Conservation (phyloP, 139 green algal species). For the Bryopsis sp. region DNA sequence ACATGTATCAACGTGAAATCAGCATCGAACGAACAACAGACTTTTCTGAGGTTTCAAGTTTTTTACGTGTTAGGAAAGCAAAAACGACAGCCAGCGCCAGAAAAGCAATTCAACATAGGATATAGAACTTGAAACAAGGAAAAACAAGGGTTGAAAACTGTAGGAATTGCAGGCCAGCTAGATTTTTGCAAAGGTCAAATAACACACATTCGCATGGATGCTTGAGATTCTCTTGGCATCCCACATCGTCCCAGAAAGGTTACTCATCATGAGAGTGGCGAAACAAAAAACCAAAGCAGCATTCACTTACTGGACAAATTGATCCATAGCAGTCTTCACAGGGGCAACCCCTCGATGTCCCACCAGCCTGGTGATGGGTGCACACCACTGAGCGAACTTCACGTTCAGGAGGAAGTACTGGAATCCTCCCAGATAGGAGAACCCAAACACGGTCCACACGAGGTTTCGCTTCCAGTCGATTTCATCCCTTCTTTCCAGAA, state of each 20-base stretch:
- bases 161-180: not conserved
- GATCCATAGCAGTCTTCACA: conserved; percentile 81
- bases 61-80: too few species aligned
- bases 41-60: too few species aligned
- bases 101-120: too few species aligned
- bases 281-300: not conserved
- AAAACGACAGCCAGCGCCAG: too few species aligned
- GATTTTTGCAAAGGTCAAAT: too few species aligned
- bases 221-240: too few species aligned
- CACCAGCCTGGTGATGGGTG: conserved; percentile 48
- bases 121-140: too few species aligned
- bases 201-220: too few species aligned
- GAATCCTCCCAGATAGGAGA: conserved; percentile 73
- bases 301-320: conserved; percentile 60
- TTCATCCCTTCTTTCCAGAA: conserved; percentile 60
- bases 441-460: conserved; percentile 71
- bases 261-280: not conserved
- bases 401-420: conserved; percentile 85
- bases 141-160: not conserved
- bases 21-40: too few species aligned
- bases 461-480: conserved; percentile 69
- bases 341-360: conserved; percentile 57
- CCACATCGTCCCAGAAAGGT: not conserved
- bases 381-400: conserved; percentile 63
- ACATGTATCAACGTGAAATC: too few species aligned